These are phyloP conservation scores for Candida dendrica DNA, from an alignment of 805 yeast genomes.

Conservation along the genomic window DNA sequence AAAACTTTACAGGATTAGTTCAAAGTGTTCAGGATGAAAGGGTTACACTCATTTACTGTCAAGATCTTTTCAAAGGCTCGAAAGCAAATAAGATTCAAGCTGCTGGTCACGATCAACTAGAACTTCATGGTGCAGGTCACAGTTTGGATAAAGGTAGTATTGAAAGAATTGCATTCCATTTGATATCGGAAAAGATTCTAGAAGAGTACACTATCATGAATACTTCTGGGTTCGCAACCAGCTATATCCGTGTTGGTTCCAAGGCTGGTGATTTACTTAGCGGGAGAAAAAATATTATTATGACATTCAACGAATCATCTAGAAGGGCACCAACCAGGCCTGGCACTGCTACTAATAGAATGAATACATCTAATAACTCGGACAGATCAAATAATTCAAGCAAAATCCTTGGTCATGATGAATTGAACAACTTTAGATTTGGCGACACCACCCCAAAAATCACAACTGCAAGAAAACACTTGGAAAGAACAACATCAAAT, in stretches of 20 bases:
- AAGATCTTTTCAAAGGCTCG: conserved; percentile 77
- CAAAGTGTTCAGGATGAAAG: conserved; percentile 44
- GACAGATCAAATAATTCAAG: conserved; percentile 1
- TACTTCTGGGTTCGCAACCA: conserved; percentile 72
- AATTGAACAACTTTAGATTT: conserved; percentile 14
- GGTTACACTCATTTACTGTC: conserved; percentile 74
- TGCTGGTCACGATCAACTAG: conserved; percentile 52
- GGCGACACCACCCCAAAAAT: conserved; percentile 15
- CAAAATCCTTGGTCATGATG: conserved; percentile 2
- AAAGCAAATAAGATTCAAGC: conserved; percentile 51
- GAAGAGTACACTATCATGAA: conserved; percentile 68
- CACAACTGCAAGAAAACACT: conserved; percentile 13
- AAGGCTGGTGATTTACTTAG: conserved; percentile 42
- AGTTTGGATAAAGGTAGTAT: conserved; percentile 57
- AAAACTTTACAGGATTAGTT: conserved; percentile 53
- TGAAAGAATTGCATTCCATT: conserved; percentile 76
- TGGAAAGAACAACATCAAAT: conserved; percentile 18
- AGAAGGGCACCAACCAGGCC: conserved; percentile 10
- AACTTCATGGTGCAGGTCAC: conserved; percentile 69
- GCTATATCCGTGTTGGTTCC: conserved; percentile 61
- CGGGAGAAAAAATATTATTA: conserved; percentile 37
- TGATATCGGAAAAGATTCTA: conserved; percentile 58
- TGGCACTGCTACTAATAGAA: conserved; percentile 4
- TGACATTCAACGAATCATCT: conserved; percentile 33
- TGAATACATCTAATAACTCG: conserved; percentile 5